Percentiles rank a stretch among this genome's conserved stretches.
Evolutionary conservation across 1,284 basidiomycete genomes (phyloP).

Genomic region (Ceratobasidium sp.): DNA sequence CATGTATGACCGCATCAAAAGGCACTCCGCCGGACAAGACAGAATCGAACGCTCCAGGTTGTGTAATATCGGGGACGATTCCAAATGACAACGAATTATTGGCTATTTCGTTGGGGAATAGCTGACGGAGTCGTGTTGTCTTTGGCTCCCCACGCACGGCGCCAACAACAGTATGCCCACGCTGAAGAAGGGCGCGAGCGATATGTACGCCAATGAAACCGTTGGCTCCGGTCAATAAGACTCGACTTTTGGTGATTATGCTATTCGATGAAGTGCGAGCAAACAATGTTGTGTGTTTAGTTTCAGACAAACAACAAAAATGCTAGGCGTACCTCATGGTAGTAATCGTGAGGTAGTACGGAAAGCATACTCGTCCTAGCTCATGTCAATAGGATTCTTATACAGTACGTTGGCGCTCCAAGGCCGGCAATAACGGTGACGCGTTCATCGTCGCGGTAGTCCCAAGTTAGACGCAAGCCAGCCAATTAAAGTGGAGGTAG

Average conservation of each 20-base stretch:
- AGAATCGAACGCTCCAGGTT: constrained; percentile 16
- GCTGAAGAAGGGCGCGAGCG: constrained; percentile 53
- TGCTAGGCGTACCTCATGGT: too few relatives aligned
- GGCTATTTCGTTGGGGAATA: constrained; percentile 49
- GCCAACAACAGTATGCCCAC: constrained; percentile 57
- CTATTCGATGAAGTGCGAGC: background rate
- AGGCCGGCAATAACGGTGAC: too few relatives aligned
- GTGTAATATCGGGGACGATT: constrained; percentile 29
- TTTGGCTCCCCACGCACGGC: constrained; percentile 60
- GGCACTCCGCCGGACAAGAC: background rate
- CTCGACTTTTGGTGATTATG: constrained; percentile 34
- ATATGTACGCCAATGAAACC: constrained; percentile 56
- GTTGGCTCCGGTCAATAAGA: constrained; percentile 56
- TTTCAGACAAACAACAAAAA: too few relatives aligned
- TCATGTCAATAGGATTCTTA: too few relatives aligned
- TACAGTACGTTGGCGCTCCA: too few relatives aligned
- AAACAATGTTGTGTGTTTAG: too few relatives aligned
- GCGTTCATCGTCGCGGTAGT: too few relatives aligned
- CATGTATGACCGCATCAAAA: constrained; percentile 32
- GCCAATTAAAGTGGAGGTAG: too few relatives aligned
- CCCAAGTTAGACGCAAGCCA: too few relatives aligned
- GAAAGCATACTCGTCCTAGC: too few relatives aligned
- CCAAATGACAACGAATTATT: constrained; percentile 15
- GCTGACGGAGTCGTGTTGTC: constrained; percentile 57
- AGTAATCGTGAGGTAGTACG: too few relatives aligned